Conservation (phyloP, 2,329 filamentous ascomycete genomes). For the Aspergillus neotritici region DNA sequence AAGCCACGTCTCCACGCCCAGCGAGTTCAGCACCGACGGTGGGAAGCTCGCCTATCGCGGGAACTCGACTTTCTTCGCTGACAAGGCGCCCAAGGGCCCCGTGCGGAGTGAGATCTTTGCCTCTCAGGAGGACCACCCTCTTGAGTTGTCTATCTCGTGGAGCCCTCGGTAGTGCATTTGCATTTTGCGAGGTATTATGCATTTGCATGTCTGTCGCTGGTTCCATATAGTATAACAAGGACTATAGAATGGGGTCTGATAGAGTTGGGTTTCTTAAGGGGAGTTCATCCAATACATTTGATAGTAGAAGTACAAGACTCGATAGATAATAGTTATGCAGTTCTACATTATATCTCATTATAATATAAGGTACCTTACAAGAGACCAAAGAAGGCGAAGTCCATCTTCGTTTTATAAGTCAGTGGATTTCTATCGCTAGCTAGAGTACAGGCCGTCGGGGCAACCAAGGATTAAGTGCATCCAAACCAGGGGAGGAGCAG, state of each 20-base stretch:
- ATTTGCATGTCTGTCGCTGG: no score
- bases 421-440: neutral
- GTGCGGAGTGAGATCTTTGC: slow-evolving; percentile 32
- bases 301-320: neutral
- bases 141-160: slow-evolving; percentile 33
- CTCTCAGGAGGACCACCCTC: slow-evolving; percentile 25
- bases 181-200: neutral
- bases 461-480: slow-evolving; percentile 2
- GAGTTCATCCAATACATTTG: no score
- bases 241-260: no score
- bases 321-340: neutral
- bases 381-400: no score
- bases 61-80: slow-evolving; percentile 35
- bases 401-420: no score
- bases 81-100: slow-evolving; percentile 32
- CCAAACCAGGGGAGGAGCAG: neutral
- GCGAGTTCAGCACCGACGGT: slow-evolving; percentile 29
- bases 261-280: no score
- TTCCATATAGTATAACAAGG: no score
- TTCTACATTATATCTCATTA: no score
- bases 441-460: slow-evolving; percentile 12
- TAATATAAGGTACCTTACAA: no score
- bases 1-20: slow-evolving; percentile 21
- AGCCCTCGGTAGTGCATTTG: slow-evolving; percentile 9
- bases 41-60: slow-evolving; percentile 29